phyloP scores from a whole-genome alignment of 306 rosid species.

The Comarum palustre region DNA sequence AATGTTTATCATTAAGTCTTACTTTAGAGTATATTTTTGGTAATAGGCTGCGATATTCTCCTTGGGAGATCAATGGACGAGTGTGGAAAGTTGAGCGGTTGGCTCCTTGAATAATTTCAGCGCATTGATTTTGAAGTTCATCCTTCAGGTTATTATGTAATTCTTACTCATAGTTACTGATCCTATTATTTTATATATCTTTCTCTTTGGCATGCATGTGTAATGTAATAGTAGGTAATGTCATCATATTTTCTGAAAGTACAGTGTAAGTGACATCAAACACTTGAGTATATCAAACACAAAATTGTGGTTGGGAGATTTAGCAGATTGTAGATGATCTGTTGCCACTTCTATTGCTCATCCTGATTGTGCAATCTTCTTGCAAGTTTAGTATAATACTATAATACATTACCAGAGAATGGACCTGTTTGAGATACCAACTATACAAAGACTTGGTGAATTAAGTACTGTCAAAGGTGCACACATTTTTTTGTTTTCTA shows the following conservation, averaged over 20 bases:
- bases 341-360: neutral
- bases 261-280: neutral
- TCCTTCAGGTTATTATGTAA: slow-evolving; percentile 16
- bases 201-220: slow-evolving; percentile 7
- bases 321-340: neutral
- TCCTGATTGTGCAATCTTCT: neutral
- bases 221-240: neutral
- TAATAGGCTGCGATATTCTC: slow-evolving; percentile 77
- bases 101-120: slow-evolving; percentile 58
- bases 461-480: neutral
- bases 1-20: neutral
- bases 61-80: slow-evolving; percentile 59
- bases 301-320: neutral
- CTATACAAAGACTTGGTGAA: neutral
- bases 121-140: slow-evolving; percentile 30
- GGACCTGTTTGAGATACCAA: neutral
- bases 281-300: slow-evolving; percentile 4
- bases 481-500: neutral
- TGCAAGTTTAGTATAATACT: neutral
- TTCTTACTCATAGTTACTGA: neutral
- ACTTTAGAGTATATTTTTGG: slow-evolving; percentile 16
- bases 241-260: too few species aligned
- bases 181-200: neutral
- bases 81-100: slow-evolving; percentile 80
- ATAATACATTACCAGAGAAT: neutral